phyloP scores from a whole-genome alignment of 345 rosid species.

The Anacardium occidentale region DNA sequence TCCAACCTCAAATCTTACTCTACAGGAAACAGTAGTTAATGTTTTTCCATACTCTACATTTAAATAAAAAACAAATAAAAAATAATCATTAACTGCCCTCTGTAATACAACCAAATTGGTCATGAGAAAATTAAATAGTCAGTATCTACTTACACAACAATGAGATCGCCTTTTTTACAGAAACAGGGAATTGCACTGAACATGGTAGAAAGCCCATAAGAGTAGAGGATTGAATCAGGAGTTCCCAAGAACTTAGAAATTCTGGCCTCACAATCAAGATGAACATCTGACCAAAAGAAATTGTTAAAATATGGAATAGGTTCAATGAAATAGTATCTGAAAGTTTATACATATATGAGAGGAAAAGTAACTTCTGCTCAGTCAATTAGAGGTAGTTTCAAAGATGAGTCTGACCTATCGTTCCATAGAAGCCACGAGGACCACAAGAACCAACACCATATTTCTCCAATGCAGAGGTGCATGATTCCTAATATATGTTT shows the following conservation, averaged over 20 bases:
- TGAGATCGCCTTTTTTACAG: slow-evolving; percentile 90
- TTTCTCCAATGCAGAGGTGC: slow-evolving; percentile 83
- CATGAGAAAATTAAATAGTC: slow-evolving; percentile 10
- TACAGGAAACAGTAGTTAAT: background rate
- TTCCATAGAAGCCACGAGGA: slow-evolving; percentile 96
- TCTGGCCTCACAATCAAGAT: slow-evolving; percentile 96
- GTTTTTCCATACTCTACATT: background rate
- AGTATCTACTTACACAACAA: slow-evolving; percentile 76
- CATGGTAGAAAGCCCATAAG: slow-evolving; percentile 95
- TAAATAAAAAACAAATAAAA: background rate
- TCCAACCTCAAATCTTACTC: too few species aligned
- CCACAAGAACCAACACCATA: slow-evolving; percentile 99
- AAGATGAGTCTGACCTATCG: slow-evolving; percentile 58
- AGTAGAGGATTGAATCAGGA: slow-evolving; percentile 90
- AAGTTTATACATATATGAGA: background rate
- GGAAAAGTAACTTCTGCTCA: slow-evolving; percentile 4
- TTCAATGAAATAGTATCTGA: background rate
- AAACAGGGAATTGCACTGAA: slow-evolving; percentile 96
- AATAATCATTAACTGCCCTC: background rate
- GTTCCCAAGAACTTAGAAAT: slow-evolving; percentile 88
- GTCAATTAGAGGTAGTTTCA: slow-evolving; percentile 14
- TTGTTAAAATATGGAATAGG: slow-evolving; percentile 20
- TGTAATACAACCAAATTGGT: background rate
- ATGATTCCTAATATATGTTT: slow-evolving; percentile 62
- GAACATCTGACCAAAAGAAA: slow-evolving; percentile 69